phyloP scores from a whole-genome alignment of 805 yeast species.

The Schizosaccharomyces cryophilus region DNA sequence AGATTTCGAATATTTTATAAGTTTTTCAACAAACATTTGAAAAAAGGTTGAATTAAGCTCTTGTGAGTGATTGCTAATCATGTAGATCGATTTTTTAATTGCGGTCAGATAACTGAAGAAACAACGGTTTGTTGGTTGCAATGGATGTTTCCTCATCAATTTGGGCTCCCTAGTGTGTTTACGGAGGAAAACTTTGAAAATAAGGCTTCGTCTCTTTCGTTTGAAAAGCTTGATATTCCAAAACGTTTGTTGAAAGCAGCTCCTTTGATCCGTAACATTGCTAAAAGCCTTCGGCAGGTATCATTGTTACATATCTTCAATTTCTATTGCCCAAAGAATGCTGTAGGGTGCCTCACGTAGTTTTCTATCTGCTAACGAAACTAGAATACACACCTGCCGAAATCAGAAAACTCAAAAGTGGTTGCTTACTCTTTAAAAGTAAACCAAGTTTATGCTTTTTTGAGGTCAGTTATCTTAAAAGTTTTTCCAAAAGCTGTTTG shows the following conservation, averaged over 20 bases:
- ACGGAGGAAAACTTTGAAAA: background rate
- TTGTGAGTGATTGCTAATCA: background rate
- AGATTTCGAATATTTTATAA: background rate
- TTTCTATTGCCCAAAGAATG: background rate
- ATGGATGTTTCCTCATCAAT: background rate
- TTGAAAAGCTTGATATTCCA: background rate
- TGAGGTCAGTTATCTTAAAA: background rate
- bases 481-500: background rate
- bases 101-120: background rate
- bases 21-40: background rate
- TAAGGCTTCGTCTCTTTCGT: background rate
- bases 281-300: background rate
- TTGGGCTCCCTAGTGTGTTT: background rate
- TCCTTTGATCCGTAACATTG: background rate
- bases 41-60: background rate
- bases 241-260: background rate
- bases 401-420: background rate
- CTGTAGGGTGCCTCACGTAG: no score
- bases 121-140: background rate
- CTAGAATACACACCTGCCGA: no score
- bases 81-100: background rate
- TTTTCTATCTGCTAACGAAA: no score
- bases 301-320: background rate
- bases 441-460: background rate
- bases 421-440: background rate